A percentile compares a stretch with the other conserved stretches of the same genome.
phyloP scores from a whole-genome alignment of 441 rosid species.

The Populus tomentosa region DNA sequence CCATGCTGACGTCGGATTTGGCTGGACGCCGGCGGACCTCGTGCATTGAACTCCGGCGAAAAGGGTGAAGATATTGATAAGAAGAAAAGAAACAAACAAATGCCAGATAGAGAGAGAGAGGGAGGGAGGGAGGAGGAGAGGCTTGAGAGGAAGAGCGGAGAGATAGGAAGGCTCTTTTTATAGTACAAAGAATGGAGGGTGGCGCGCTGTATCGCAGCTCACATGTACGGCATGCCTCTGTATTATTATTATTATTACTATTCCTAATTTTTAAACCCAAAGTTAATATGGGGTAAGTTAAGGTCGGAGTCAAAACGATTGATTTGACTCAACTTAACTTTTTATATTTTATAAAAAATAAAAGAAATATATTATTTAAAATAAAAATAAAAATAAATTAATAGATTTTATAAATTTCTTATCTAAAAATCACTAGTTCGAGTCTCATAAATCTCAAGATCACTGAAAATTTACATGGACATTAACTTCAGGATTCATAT shows the following conservation, averaged over 20 bases:
- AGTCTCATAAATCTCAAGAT: too few relatives aligned
- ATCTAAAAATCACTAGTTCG: too few relatives aligned
- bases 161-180: not conserved
- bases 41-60: constrained; percentile 15
- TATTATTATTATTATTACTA: not conserved
- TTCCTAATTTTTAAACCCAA: too few relatives aligned
- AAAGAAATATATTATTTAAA: too few relatives aligned
- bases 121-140: not conserved
- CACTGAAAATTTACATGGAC: too few relatives aligned
- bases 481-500: too few relatives aligned
- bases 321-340: too few relatives aligned
- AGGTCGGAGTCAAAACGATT: too few relatives aligned
- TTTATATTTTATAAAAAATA: too few relatives aligned
- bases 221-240: not conserved
- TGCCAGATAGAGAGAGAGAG: not conserved
- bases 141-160: not conserved
- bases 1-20: constrained; percentile 2
- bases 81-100: not conserved
- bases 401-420: too few relatives aligned
- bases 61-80: not conserved
- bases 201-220: not conserved
- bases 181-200: not conserved
- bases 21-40: constrained; percentile 25
- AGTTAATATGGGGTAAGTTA: too few relatives aligned
- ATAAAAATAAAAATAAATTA: too few relatives aligned